These are phyloP conservation scores for Aspergillus sclerotiicarbonarius DNA, from an alignment of 495 filamentous ascomycete genomes.

Conservation along the genomic window DNA sequence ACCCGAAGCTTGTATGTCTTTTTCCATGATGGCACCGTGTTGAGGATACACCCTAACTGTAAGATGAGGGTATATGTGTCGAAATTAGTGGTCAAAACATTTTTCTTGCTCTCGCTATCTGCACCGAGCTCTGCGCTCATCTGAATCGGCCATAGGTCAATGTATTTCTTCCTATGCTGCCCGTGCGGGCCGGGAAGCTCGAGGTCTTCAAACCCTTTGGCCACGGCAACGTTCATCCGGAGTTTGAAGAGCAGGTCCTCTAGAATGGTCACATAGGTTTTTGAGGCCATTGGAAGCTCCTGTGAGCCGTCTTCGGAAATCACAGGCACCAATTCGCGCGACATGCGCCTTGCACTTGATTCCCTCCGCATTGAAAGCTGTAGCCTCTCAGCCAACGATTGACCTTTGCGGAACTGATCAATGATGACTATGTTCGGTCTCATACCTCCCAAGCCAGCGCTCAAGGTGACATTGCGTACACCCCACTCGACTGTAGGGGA, in stretches of 20 bases:
- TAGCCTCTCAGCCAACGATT: conserved; percentile 50
- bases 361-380: conserved; percentile 22
- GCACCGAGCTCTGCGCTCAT: conserved; percentile 76
- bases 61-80: conserved; percentile 89
- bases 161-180: conserved; percentile 67
- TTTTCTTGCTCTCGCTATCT: conserved; percentile 57
- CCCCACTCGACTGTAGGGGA: conserved; percentile 85
- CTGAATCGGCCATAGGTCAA: conserved; percentile 87
- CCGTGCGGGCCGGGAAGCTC: conserved; percentile 63
- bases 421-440: conserved; percentile 83
- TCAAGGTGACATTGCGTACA: conserved; percentile 75
- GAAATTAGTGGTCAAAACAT: conserved; percentile 83
- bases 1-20: conserved; percentile 72
- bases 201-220: conserved; percentile 75
- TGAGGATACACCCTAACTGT: conserved; percentile 80
- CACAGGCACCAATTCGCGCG: conserved; percentile 14
- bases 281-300: conserved; percentile 60
- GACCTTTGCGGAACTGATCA: conserved; percentile 62
- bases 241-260: conserved; percentile 77
- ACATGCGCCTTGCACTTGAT: conserved; percentile 26
- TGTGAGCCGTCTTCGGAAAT: conserved; percentile 31
- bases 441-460: conserved; percentile 85
- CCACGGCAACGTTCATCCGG: conserved; percentile 82
- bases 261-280: conserved; percentile 76
- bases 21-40: conserved; percentile 82